A percentile compares a stretch with the other conserved stretches of the same genome.
phyloP scores from a whole-genome alignment of 768 basidiomycete species.

The Tricholoma terreum region DNA sequence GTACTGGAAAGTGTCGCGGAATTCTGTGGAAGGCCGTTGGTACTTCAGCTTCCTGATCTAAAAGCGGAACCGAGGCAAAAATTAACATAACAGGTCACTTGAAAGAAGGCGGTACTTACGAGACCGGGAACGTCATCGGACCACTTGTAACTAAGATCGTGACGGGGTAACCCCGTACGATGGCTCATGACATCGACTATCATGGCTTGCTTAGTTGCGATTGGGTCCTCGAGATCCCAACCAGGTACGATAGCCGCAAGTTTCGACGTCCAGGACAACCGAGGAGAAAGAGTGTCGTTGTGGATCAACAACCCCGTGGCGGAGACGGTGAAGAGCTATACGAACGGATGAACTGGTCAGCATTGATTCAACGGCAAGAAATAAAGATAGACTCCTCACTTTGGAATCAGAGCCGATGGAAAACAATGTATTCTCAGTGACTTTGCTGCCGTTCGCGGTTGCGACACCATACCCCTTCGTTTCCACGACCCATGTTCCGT shows the following conservation, averaged over 20 bases:
- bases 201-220: conserved; percentile 20
- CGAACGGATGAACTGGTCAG: not conserved
- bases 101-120: conserved; percentile 2
- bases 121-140: conserved; percentile 10
- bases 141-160: conserved; percentile 12
- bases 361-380: not conserved
- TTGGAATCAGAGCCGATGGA: conserved; percentile 31
- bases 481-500: conserved; percentile 27
- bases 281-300: conserved; percentile 22
- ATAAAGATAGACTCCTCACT: conserved; percentile 6
- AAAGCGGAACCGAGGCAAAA: not conserved
- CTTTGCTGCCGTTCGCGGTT: conserved; percentile 16
- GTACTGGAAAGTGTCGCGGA: conserved; percentile 27
- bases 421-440: conserved; percentile 26
- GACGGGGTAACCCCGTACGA: conserved; percentile 17
- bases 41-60: conserved; percentile 22
- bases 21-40: conserved; percentile 29
- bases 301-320: conserved; percentile 24
- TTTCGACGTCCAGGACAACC: conserved; percentile 25
- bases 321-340: conserved; percentile 24
- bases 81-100: not conserved
- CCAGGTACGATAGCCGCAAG: conserved; percentile 22
- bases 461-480: conserved; percentile 30
- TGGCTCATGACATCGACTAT: conserved; percentile 23
- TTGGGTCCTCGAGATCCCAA: conserved; percentile 22